Evolutionary conservation across 1,284 basidiomycete species (phyloP), one percentile per base, ranked within the genome.

Genomic region (Apiotrichum akiyoshidainum): DNA sequence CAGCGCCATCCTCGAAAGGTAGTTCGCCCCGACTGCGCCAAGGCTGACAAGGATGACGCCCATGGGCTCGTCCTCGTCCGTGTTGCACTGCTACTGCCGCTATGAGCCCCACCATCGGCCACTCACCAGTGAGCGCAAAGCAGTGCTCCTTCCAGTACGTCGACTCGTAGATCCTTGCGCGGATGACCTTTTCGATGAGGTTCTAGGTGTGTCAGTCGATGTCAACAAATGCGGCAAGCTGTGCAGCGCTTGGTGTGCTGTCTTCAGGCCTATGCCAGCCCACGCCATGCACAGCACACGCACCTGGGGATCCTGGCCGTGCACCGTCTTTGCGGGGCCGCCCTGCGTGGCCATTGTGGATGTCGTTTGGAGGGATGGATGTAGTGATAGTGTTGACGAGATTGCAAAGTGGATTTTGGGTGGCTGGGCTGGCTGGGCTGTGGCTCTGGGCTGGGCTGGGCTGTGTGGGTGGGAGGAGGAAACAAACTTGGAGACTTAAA

Each of bases 81-180:
- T 31, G 26, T 7, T 31, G 26, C n/a, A n/a, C 26, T 31, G 7
- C 26, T 31, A 7, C 26, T 31, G 26, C 26, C 7, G 26, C 26
- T 31, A 31, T 31, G 26, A 31, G 26, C 26, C 7, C 26, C 26
- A 31, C 26, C 26, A 31, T 31, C 26, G 26, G 26, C 7, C 35
- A 72, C 81, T 48, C 55, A 90, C 92, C 90, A 61, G 89, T 93
- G 48, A 95, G 80, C 21, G 92, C 92, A 74, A 95, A 95, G 71
- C 92, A 95, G 61, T 93, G 90, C 72, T 97, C 92, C 78, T 97
- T 99, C 96, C 96, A 99, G 78, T 86, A 99, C 17, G 84, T 79
- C 0, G 90, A 90, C 76, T 98, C 95, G 81, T 97, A 99, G 63
- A 99, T 97, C 59, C 96, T 86, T 69, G 88, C 89, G 49, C 96